Conservation (phyloP, 192 early-diverging fungal genomes). For the Rhizophagus prolifer region DNA sequence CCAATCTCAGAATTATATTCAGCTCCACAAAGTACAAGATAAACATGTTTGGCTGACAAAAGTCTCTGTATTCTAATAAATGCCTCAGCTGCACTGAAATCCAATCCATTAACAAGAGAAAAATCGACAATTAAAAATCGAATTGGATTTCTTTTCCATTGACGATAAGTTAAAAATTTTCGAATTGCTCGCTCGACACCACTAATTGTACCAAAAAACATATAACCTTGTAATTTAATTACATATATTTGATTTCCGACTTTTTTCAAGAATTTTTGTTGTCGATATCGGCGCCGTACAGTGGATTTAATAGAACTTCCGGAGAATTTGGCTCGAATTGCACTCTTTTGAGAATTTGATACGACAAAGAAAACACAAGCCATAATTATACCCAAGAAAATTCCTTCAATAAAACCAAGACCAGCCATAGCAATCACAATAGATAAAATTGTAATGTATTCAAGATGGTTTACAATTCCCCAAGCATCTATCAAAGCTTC, state of each 20-base stretch:
- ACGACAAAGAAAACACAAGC: slow-evolving; percentile 96
- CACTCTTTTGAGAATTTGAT: slow-evolving; percentile 62
- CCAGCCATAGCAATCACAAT: slow-evolving; percentile 88
- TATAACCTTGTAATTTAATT: slow-evolving; percentile 88
- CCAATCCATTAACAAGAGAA: slow-evolving; percentile 79
- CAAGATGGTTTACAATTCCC: slow-evolving; percentile 78
- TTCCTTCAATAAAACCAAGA: slow-evolving; percentile 97
- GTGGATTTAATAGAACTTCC: slow-evolving; percentile 75
- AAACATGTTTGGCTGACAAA: slow-evolving; percentile 66
- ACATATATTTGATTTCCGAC: slow-evolving; percentile 85
- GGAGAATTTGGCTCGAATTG: slow-evolving; percentile 67
- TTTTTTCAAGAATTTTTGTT: slow-evolving; percentile 81
- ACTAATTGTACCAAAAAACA: slow-evolving; percentile 96
- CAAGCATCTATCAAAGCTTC: slow-evolving; percentile 89
- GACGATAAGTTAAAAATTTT: slow-evolving; percentile 59
- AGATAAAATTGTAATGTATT: slow-evolving; percentile 85
- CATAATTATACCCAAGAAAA: slow-evolving; percentile 87
- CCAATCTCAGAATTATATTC: slow-evolving; percentile 65
- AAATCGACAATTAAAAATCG: slow-evolving; percentile 91
- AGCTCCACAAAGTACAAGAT: slow-evolving; percentile 80
- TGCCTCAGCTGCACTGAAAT: slow-evolving; percentile 88
- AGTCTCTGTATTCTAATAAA: slow-evolving; percentile 84
- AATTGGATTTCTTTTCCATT: slow-evolving; percentile 70
- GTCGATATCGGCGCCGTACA: slow-evolving; percentile 84
- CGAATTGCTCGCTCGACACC: slow-evolving; percentile 75